A percentile compares a stretch with the other conserved stretches of the same genome.
phyloP scores from a whole-genome alignment of 2,329 filamentous ascomycete species.

The Teratosphaeria viscida region DNA sequence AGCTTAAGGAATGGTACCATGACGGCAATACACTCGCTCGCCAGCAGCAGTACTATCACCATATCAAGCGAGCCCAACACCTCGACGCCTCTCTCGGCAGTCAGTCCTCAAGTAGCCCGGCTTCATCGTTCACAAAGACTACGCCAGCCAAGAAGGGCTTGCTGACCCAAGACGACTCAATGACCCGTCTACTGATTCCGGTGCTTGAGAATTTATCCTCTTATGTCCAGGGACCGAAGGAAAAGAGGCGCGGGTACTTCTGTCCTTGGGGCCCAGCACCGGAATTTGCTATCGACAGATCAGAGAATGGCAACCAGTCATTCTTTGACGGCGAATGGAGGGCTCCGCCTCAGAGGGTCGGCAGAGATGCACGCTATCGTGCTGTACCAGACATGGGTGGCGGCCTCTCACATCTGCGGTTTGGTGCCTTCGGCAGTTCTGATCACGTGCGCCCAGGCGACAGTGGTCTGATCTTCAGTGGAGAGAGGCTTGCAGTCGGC shows the following conservation, averaged over 20 bases:
- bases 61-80: slow-evolving; percentile 11
- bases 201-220: slow-evolving; percentile 33
- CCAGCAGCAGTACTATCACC: slow-evolving; percentile 21
- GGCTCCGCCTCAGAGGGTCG: slow-evolving; percentile 26
- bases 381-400: not conserved
- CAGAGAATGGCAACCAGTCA: slow-evolving; percentile 27
- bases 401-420: slow-evolving; percentile 4
- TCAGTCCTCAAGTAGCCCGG: not conserved
- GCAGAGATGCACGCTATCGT: slow-evolving; percentile 27
- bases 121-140: not conserved
- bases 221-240: slow-evolving; percentile 28
- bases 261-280: slow-evolving; percentile 29
- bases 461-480: not conserved
- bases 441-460: not conserved
- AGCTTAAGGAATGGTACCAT: slow-evolving; percentile 33
- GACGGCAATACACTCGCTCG: slow-evolving; percentile 21
- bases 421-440: slow-evolving; percentile 7
- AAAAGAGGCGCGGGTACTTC: slow-evolving; percentile 29
- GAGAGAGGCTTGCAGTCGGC: not conserved
- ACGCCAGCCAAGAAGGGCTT: not conserved
- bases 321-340: slow-evolving; percentile 33
- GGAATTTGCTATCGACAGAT: slow-evolving; percentile 30
- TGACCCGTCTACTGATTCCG: slow-evolving; percentile 30
- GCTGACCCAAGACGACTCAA: slow-evolving; percentile 8
- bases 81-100: not conserved